Base-by-base conservation (phyloP, 495 filamentous ascomycete genomes). In the Astrothelium subdiscretum region DNA sequence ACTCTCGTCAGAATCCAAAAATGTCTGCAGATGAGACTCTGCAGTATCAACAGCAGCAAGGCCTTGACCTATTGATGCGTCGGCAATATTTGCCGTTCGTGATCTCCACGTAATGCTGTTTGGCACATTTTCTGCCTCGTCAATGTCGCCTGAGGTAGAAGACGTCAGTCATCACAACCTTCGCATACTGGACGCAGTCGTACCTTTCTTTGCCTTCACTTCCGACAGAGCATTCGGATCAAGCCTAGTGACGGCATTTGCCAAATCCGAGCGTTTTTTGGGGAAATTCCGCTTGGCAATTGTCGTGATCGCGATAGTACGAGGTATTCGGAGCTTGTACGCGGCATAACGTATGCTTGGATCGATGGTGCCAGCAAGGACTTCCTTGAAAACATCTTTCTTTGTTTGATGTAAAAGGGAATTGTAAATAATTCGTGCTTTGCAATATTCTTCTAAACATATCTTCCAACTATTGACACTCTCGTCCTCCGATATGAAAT, bases 301-400 rank as follows among this genome's bases (percentile, higher is more conserved):
- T 3, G 83, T 81, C 0, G 88, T 78, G 38, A 95, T 85, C 12
- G 91, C 86, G 62, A 89, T 83, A 8, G 88, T 95, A 22, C 94
- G 83, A 0, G 92, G 87, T 8, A 95, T 78, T 69, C 91, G 89
- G 72, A 87, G 76, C 70, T 96, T 89, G 74, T 97, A 97, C 4
- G 95, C 92, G 2, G 90, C 91, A 74, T 92, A 97, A 58, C 92
- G 85, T 65, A 97, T 87, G 62, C 91, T 96, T 6, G 92, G 92
- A 68, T 99, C 95, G 57, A 96, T 85, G 27, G 87, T 95, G 63
- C 85, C 85, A 13, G 87, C 84, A 35, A 97, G 76, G 20, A 96
- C 79, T 48, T 99, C 94, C 59, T 86, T 86, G 74, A 89, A 95
- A 51, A 89, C 76, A 68, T 96, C 94, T 66, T 81, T 83, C 68